These are phyloP conservation scores for Cordyceps cicadae DNA, from an alignment of 2,329 filamentous ascomycete species.

Conservation along the genomic window DNA sequence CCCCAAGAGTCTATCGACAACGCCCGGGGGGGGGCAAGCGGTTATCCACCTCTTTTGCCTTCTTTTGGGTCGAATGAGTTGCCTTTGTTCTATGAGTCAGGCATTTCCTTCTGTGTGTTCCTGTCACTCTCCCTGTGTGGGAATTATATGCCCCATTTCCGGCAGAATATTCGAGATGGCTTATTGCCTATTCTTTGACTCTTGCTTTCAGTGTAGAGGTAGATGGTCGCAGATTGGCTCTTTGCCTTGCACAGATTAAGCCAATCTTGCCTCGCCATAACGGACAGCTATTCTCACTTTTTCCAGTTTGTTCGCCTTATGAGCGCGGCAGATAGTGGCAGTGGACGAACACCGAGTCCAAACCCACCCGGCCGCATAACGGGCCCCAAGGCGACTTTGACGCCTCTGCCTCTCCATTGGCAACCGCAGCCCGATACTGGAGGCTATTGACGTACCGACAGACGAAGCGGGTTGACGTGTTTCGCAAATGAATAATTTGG, in stretches of 20 bases:
- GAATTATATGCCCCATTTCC: not conserved
- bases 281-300: not conserved
- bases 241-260: not conserved
- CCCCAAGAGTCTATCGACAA: no score
- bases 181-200: not conserved
- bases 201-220: not conserved
- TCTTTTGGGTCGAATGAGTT: no score
- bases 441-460: not conserved
- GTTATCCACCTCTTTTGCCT: no score
- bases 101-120: not conserved
- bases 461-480: not conserved
- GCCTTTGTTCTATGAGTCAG: no score
- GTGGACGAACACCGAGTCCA: not conserved
- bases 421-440: no score
- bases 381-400: slow-evolving; percentile 1
- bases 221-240: not conserved
- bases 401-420: not conserved
- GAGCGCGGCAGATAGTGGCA: not conserved
- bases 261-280: no score
- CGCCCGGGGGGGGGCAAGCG: no score
- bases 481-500: not conserved
- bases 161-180: not conserved
- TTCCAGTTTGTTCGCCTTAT: not conserved
- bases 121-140: not conserved
- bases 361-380: slow-evolving; percentile 9